Percentiles rank a stretch among this genome's conserved stretches.
phyloP scores from a whole-genome alignment of 1,284 basidiomycete genomes.

The Ceratobasidium sp. region DNA sequence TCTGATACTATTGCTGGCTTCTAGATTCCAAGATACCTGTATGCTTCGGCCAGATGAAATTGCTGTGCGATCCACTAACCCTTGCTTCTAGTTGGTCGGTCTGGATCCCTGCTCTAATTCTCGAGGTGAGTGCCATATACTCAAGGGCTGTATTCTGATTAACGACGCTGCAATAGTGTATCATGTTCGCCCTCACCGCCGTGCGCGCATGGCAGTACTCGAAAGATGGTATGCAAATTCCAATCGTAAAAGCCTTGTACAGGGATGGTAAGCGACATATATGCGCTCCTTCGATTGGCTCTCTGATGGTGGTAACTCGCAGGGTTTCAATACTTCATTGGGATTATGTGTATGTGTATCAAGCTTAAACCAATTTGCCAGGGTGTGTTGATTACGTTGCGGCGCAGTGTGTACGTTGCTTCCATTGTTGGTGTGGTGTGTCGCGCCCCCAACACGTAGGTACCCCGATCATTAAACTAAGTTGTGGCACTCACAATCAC shows the following conservation, averaged over 20 bases:
- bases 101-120: constrained; percentile 37
- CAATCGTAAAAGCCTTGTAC: constrained; percentile 15
- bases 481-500: neutral
- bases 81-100: constrained; percentile 17
- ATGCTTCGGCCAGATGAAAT: neutral
- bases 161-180: neutral
- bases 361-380: neutral
- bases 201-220: constrained; percentile 31
- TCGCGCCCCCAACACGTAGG: constrained; percentile 33
- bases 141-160: neutral
- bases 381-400: neutral
- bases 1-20: neutral
- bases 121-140: constrained; percentile 15
- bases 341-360: constrained; percentile 17
- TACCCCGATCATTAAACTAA: neutral
- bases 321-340: constrained; percentile 43
- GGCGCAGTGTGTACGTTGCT: constrained; percentile 28
- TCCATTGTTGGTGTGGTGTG: constrained; percentile 33
- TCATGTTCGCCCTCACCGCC: constrained; percentile 32
- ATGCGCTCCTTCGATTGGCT: neutral
- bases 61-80: neutral
- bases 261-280: constrained; percentile 29
- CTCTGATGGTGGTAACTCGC: neutral
- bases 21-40: constrained; percentile 19
- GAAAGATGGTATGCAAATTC: neutral